Conservation (phyloP, 306 rosid species). For the Clitoria ternatea region DNA sequence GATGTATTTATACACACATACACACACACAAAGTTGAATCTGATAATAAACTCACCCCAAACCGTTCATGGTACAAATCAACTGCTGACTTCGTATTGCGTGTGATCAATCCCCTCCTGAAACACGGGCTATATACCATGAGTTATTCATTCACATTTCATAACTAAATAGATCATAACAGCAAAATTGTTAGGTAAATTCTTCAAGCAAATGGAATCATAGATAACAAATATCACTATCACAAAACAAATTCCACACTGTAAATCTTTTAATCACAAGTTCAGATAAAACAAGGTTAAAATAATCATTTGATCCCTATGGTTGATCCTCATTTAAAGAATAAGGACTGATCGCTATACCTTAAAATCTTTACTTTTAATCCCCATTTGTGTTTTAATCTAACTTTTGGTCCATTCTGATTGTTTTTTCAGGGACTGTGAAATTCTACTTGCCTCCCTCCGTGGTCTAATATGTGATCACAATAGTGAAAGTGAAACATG, state of each 20-base stretch:
- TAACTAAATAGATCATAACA: background rate
- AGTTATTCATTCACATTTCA: background rate
- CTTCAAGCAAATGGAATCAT: background rate
- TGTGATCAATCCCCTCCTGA: constrained; percentile 86
- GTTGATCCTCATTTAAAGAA: no score
- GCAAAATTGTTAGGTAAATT: background rate
- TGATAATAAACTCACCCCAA: constrained; percentile 58
- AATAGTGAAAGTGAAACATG: no score
- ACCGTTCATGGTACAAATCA: constrained; percentile 73
- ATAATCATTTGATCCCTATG: no score
- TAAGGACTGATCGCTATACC: no score
- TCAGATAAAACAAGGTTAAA: no score
- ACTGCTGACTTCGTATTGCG: constrained; percentile 73
- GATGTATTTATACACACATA: background rate
- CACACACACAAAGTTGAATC: background rate
- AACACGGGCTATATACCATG: background rate
- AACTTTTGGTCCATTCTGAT: no score
- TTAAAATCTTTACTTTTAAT: no score
- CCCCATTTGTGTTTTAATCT: no score
- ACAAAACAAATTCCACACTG: background rate
- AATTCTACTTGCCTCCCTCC: no score
- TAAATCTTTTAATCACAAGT: background rate
- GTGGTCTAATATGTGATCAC: no score
- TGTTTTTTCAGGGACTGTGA: no score
- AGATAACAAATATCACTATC: background rate